These are phyloP conservation scores for Neospora caninum DNA, from an alignment of 169 alveolate genomes.

Conservation along the genomic window DNA sequence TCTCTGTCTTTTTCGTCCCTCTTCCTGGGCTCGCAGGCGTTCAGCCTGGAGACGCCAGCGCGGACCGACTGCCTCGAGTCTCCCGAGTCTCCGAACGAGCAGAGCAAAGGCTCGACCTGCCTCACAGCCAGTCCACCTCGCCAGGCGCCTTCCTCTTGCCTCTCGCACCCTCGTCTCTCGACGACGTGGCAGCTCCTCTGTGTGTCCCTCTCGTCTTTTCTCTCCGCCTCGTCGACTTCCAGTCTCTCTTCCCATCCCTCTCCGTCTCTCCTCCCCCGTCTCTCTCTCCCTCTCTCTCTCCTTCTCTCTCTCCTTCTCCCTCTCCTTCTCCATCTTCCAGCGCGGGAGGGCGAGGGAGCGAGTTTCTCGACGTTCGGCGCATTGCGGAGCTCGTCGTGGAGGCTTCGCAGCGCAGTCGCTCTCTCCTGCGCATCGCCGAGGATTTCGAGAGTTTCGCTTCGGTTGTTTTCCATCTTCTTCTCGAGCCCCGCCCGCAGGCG, in stretches of 20 bases:
- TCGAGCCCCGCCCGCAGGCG: not conserved
- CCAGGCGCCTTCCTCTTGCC: not conserved
- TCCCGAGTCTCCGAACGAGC: not conserved
- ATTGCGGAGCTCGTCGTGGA: not conserved
- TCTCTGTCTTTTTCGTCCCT: not conserved
- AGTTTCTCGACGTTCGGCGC: not conserved
- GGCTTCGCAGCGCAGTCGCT: not conserved
- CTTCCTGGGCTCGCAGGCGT: not conserved
- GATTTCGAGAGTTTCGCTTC: not conserved
- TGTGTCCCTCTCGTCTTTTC: slow-evolving; percentile 9
- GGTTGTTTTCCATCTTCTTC: not conserved
- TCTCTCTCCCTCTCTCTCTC: not conserved
- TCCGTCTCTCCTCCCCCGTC: not conserved
- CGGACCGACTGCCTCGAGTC: not conserved
- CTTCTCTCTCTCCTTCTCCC: not conserved
- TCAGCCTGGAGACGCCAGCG: not conserved
- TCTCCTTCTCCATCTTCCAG: not conserved
- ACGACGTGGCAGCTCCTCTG: not conserved
- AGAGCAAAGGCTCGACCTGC: not conserved
- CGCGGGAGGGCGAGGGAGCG: not conserved
- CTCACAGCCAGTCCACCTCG: not conserved
- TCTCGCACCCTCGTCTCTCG: not conserved
- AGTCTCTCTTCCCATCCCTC: not conserved
- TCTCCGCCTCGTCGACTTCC: not conserved
- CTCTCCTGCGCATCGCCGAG: not conserved